A percentile compares a stretch with the other conserved stretches of the same genome.
These are phyloP conservation scores for Acanthamoeba lenticulata DNA, from an alignment of 208 protist species.

Conservation along the genomic window DNA sequence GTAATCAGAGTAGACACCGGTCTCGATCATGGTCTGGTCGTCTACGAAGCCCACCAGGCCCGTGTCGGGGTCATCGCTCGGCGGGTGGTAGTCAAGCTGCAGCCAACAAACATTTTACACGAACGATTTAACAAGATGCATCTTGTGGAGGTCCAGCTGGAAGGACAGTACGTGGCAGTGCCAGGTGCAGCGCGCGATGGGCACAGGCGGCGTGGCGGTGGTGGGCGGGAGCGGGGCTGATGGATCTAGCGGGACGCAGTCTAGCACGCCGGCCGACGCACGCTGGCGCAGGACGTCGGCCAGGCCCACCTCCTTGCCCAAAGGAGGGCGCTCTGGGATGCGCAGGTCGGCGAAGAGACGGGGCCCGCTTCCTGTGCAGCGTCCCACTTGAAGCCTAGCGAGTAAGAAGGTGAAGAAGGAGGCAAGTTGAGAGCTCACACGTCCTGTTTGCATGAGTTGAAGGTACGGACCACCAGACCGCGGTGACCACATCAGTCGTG, in stretches of 20 bases:
- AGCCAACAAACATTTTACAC: neutral
- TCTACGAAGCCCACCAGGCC: neutral
- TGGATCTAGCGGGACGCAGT: neutral
- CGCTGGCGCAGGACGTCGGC: neutral
- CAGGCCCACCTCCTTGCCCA: neutral
- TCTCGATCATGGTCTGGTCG: neutral
- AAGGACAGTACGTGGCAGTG: neutral
- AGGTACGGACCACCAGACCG: neutral
- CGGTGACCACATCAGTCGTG: neutral
- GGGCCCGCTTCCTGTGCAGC: neutral
- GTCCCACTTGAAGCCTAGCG: neutral
- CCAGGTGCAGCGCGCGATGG: neutral
- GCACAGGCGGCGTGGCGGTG: neutral
- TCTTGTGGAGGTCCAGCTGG: neutral
- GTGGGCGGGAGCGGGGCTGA: neutral
- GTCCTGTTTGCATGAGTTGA: too few species aligned
- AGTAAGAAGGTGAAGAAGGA: too few species aligned
- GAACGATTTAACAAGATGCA: neutral
- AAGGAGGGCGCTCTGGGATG: neutral
- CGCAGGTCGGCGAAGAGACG: neutral
- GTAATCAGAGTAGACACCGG: neutral
- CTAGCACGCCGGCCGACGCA: neutral
- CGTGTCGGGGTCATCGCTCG: neutral
- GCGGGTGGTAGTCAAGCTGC: neutral
- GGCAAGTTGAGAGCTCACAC: too few species aligned